Conservation (phyloP, 495 filamentous ascomycete species). For the Penicillium subrubescens region DNA sequence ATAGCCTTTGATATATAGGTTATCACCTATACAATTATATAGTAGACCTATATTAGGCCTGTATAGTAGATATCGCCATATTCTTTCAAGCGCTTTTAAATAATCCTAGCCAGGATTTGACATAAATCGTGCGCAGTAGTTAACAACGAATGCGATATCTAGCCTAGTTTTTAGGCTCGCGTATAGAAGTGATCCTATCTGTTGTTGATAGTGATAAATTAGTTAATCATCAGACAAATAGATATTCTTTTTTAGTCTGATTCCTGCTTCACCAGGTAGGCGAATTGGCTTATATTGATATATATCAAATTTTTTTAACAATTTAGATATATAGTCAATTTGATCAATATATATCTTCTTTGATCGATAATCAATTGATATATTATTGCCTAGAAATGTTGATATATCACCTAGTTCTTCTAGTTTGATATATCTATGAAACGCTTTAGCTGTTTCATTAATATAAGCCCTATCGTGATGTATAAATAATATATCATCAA, state of each 20-base stretch:
- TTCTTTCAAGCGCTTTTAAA: background rate
- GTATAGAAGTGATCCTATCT: too few species aligned
- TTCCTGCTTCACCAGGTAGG: too few species aligned
- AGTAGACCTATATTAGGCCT: too few species aligned
- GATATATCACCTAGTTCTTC: background rate
- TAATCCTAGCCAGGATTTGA: background rate
- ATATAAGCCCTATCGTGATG: background rate
- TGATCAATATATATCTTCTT: background rate
- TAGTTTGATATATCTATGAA: background rate
- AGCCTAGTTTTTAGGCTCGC: too few species aligned
- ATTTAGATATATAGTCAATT: too few species aligned
- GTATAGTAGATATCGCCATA: too few species aligned
- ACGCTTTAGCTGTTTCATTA: background rate
- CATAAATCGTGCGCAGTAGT: background rate
- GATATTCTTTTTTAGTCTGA: too few species aligned
- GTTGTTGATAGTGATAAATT: too few species aligned
- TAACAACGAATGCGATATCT: background rate
- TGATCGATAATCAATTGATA: background rate
- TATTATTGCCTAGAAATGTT: background rate
- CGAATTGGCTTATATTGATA: too few species aligned
- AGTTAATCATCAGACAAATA: too few species aligned
- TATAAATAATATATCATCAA: background rate
- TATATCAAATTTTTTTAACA: too few species aligned
- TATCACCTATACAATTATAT: background rate
- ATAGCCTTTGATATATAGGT: background rate